Conservation (phyloP, 331 rosid genomes). For the Pyracantha coccinea region DNA sequence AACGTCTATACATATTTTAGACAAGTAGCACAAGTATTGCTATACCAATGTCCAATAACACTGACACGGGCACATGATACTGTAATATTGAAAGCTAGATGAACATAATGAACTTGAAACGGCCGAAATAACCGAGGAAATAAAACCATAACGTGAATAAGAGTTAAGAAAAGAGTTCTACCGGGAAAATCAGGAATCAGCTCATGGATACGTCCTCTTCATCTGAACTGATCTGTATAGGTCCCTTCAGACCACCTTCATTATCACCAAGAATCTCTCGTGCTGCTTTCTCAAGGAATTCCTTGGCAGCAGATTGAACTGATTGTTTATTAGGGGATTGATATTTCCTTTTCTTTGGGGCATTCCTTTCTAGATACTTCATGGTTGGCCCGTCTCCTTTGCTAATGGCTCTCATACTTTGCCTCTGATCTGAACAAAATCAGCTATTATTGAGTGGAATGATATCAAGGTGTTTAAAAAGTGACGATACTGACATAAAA, state of each 20-base stretch:
- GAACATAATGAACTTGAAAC: not conserved
- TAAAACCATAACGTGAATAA: conserved; percentile 2
- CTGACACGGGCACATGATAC: not conserved
- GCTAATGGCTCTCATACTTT: conserved; percentile 58
- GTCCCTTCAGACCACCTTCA: conserved; percentile 55
- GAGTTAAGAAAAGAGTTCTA: conserved; percentile 15
- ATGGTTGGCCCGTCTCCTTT: conserved; percentile 49
- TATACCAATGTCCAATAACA: not conserved
- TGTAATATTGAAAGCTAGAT: not conserved
- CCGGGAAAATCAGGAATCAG: conserved; percentile 34
- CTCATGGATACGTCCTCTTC: conserved; percentile 20
- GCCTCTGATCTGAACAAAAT: conserved; percentile 53
- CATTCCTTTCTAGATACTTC: conserved; percentile 34
- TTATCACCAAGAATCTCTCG: conserved; percentile 68
- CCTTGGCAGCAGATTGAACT: conserved; percentile 69
- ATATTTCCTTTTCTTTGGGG: conserved; percentile 75
- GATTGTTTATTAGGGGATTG: conserved; percentile 59
- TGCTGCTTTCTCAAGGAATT: conserved; percentile 87
- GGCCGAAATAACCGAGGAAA: not conserved
- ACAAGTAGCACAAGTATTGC: not conserved
- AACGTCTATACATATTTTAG: not conserved
- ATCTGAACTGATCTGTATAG: conserved; percentile 40
- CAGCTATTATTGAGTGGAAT: not conserved
- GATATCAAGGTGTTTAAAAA: conserved; percentile 5
- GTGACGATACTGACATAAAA: not conserved